Percentiles rank a stretch among this genome's conserved stretches.
phyloP scores from a whole-genome alignment of 73 alveolate genomes.

The Diophrys sp. region DNA sequence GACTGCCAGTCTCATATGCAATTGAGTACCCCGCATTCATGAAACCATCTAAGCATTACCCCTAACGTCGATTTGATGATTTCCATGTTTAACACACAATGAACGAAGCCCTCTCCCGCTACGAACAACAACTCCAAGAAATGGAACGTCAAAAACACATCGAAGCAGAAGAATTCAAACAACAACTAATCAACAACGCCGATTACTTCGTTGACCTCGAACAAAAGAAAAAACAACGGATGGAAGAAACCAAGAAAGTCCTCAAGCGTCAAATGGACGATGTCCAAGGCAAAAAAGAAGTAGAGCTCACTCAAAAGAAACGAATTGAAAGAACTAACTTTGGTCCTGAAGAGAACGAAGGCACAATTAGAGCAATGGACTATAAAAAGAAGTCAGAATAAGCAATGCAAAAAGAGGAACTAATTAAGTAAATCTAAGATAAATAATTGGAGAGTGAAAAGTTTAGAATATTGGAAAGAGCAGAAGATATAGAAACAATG shows the following conservation, averaged over 20 bases:
- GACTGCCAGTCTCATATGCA: neutral
- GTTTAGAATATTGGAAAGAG: too few relatives aligned
- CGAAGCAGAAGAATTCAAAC: neutral
- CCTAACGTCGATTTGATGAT: constrained; percentile 3
- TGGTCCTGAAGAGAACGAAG: constrained; percentile 50
- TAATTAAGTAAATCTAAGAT: neutral
- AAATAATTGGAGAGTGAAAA: neutral
- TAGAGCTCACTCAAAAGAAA: neutral
- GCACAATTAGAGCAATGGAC: neutral
- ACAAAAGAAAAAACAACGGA: neutral
- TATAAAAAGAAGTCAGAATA: neutral
- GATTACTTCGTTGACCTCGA: constrained; percentile 2
- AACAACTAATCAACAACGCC: neutral
- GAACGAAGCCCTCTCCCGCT: constrained; percentile 21
- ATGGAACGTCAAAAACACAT: constrained; percentile 9
- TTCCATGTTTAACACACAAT: constrained; percentile 9
- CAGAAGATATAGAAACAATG: too few relatives aligned
- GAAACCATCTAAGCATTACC: constrained; percentile 14
- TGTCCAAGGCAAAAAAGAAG: neutral
- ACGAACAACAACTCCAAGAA: constrained; percentile 6
- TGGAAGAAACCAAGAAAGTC: neutral
- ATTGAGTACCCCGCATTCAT: constrained; percentile 15
- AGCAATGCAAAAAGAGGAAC: neutral
- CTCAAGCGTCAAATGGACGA: neutral
- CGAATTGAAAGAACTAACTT: constrained; percentile 6